These are phyloP conservation scores for Ogataea philodendri DNA, from an alignment of 805 yeast genomes.

Conservation along the genomic window DNA sequence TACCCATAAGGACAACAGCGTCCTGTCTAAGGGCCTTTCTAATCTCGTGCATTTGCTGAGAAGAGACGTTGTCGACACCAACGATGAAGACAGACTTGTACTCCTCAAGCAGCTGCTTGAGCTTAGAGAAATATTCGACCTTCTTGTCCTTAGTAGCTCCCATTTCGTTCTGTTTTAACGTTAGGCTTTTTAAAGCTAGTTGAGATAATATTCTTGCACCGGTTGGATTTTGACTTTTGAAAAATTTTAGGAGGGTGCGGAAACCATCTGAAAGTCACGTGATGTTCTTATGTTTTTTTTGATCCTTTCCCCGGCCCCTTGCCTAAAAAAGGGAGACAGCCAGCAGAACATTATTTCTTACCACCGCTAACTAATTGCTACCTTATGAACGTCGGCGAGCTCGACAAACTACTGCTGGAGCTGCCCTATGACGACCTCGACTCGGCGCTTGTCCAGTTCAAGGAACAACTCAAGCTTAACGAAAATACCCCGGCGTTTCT, in stretches of 20 bases:
- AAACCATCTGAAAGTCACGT: slow-evolving; percentile 10
- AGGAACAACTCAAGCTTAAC: slow-evolving; percentile 11
- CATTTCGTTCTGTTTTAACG: slow-evolving; percentile 87
- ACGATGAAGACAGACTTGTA: slow-evolving; percentile 98
- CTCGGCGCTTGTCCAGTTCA: slow-evolving; percentile 8
- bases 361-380: slow-evolving; percentile 9
- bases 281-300: slow-evolving; percentile 1
- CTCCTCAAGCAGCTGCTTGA: slow-evolving; percentile 92
- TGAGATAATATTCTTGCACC: slow-evolving; percentile 2
- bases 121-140: slow-evolving; percentile 90
- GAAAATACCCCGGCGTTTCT: slow-evolving; percentile 15
- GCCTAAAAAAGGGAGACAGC: too few relatives aligned
- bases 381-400: slow-evolving; percentile 7
- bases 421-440: slow-evolving; percentile 11
- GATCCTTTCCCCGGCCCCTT: too few relatives aligned
- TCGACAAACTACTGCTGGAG: slow-evolving; percentile 14
- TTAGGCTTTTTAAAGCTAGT: slow-evolving; percentile 87
- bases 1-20: slow-evolving; percentile 98
- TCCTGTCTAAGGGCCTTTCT: slow-evolving; percentile 95
- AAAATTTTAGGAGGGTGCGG: slow-evolving; percentile 11
- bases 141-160: slow-evolving; percentile 99
- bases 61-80: slow-evolving; percentile 99
- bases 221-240: too few relatives aligned
- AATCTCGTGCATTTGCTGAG: slow-evolving; percentile 99
- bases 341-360: slow-evolving; percentile 4